Base-by-base conservation (phyloP, 75 land plant genomes). In the Cryptomeria japonica region DNA sequence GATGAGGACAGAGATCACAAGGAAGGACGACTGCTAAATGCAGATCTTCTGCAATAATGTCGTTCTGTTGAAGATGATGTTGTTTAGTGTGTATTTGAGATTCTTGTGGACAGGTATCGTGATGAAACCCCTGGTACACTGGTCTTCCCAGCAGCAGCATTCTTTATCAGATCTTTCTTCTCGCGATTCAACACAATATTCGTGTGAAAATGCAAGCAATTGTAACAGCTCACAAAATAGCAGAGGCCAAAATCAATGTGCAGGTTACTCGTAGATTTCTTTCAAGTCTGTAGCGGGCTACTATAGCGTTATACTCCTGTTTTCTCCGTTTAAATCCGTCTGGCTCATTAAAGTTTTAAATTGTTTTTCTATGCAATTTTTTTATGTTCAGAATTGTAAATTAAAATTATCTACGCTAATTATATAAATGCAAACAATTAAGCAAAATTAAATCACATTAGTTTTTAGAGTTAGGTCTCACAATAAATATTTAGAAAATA, bases 1-100 rank as follows among this genome's bases (percentile, higher is more conserved):
- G 25, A 78, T 78, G 80, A 19, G 80, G 80, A 38, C 80, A 78
- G 25, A 38, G 80, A 78, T 78, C 80, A 41, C 44, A 78, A 38
- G 80, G 80, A 78, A 78, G 80, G 10, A 78, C 80, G 80, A 78
- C 80, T 41, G 13, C 18, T 39, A 78, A 38, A 16, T 78, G 44
- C 39, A 78, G 44, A 78, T 78, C 80, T 18, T 9, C 80, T 13
- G 38, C 41, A 38, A 39, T 7, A 64, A 64, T 64, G 70, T 64
- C 28, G 28, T 25, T 37, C 18, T 14, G 42, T 5, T 16, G 80
- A 39, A 78, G 42, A 78, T 39, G 5, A 39, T 41, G 25, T 6
- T 22, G 28, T 64, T 64, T 64, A 39, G 6, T 5, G 1, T 78
- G 16, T 7, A 78, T 39, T 78, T 78, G 42, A 78, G 25, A 78